These are phyloP conservation scores for Colletotrichum agaves DNA, from an alignment of 2,329 filamentous ascomycete genomes.

Conservation along the genomic window DNA sequence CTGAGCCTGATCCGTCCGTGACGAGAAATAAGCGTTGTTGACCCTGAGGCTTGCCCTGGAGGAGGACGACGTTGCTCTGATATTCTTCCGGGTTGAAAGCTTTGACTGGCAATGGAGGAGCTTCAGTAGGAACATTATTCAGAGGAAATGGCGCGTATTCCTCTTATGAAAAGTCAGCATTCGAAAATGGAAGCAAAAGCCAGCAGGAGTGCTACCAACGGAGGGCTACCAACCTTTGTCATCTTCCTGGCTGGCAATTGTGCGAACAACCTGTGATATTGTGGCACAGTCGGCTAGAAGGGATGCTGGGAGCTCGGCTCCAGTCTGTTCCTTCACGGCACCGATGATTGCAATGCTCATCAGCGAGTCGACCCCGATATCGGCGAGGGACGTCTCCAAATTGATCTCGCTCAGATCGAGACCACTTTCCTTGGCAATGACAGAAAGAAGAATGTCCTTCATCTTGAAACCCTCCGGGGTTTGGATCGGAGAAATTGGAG, in stretches of 20 bases:
- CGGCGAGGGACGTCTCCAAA: background rate
- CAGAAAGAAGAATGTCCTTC: background rate
- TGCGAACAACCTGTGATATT: background rate
- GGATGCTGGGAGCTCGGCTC: background rate
- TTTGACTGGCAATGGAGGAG: background rate
- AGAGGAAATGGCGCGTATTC: background rate
- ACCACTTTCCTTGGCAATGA: background rate
- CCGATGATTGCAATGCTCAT: slow-evolving; percentile 9
- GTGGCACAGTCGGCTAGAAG: slow-evolving; percentile 1
- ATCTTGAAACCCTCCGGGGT: background rate
- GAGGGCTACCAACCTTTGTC: background rate
- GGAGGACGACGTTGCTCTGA: slow-evolving; percentile 2
- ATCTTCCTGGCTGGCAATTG: background rate
- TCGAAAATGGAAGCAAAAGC: background rate
- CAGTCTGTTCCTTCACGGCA: background rate
- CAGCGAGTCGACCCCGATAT: slow-evolving; percentile 4
- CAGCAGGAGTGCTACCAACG: background rate
- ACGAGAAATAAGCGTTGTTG: background rate
- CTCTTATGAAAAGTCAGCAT: background rate
- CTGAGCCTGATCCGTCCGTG: slow-evolving; percentile 2
- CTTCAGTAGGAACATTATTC: background rate
- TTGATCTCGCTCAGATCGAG: background rate
- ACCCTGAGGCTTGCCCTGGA: slow-evolving; percentile 1
- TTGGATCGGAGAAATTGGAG: background rate
- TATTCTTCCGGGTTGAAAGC: background rate